A percentile compares a stretch with the other conserved stretches of the same genome.
These are phyloP conservation scores for Blastomyces silverae DNA, from an alignment of 2,329 filamentous ascomycete genomes.

Conservation along the genomic window DNA sequence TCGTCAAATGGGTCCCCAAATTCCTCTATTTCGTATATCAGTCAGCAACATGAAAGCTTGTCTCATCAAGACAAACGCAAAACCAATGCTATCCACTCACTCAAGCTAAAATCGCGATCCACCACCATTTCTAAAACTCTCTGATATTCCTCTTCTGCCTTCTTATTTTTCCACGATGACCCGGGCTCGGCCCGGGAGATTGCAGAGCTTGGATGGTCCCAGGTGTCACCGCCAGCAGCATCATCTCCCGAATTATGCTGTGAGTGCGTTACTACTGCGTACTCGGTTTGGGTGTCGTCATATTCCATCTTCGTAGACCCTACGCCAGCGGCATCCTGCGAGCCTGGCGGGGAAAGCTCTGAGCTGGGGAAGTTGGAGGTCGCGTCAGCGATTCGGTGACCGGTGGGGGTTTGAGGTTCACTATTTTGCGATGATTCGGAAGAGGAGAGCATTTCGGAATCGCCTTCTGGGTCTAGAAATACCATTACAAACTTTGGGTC, in stretches of 20 bases:
- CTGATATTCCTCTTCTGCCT: conserved; percentile 51
- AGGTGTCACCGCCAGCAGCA: conserved; percentile 8
- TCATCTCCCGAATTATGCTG: conserved; percentile 9
- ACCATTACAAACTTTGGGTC: conserved; percentile 5
- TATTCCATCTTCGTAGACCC: conserved; percentile 4
- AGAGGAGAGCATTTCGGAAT: conserved; percentile 52
- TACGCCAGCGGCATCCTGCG: conserved; percentile 37
- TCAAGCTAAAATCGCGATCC: conserved; percentile 47
- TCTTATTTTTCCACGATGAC: conserved; percentile 51
- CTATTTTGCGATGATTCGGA: conserved; percentile 33
- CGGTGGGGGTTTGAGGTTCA: conserved; percentile 42
- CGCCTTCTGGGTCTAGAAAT: conserved; percentile 46
- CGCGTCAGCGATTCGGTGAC: conserved; percentile 21
- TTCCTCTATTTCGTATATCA: conserved; percentile 30
- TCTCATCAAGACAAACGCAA: background rate
- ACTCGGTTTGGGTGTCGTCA: background rate
- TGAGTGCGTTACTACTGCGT: background rate
- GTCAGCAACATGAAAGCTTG: conserved; percentile 3
- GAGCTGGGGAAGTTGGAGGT: conserved; percentile 27
- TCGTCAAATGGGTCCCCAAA: conserved; percentile 45
- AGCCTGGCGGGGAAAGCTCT: conserved; percentile 52
- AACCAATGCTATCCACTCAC: conserved; percentile 30
- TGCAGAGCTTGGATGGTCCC: conserved; percentile 20
- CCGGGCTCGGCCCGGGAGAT: conserved; percentile 40
- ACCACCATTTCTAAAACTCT: conserved; percentile 46